Base-by-base conservation (phyloP, 2,329 filamentous ascomycete genomes). In the Hypoxylon sp. region DNA sequence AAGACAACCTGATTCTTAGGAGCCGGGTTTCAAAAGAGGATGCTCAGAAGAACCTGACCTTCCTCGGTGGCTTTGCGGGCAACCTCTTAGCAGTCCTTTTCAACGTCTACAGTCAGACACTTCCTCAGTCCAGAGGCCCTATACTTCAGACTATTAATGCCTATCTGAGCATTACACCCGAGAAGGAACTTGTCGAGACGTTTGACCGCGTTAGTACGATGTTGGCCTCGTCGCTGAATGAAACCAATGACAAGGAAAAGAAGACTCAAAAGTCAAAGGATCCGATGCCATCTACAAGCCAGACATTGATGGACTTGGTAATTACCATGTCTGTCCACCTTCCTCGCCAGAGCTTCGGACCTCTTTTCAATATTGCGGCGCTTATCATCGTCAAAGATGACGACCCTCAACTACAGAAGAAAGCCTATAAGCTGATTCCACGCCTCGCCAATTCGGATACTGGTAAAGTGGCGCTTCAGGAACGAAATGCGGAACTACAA, bases 21-120 rank as follows among this genome's bases (percentile, higher is more conserved):
- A 91, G 91, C 73, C 86, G 94, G 52, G 87, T 97, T 12, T 89
- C 91, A 3, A 94, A 91, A 76, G 86, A 84, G 3, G 84, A 89
- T 39, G 95, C 96, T 0, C 83, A 88, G 77, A 90, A 90, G 79
- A 97, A 97, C 75, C 81, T 98, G 39, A 82, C 88, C n/a, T 90
- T 97, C 76, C 84, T 99, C 11, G 89, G 92, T 14, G 82, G 83
- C 0, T 94, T 96, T 75, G 87, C 95, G 0, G 91, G 91, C 65
- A 98, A 98, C 74, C 87, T 99, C 80, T 87, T 99, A 43, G 94
- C 96, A 5, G 95, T 98, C 0, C 83, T 99, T n/a, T 98, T 99
- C 85, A 99, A 99, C 76, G 95, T 99, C 46, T 99, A 99, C 81
- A 97, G 92, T 69, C 92, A 97, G 78, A 99, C 96, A 0, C 85